Evolutionary conservation across 805 yeast genomes (phyloP), one percentile per base, ranked within the genome.

Genomic region (Komagataella pastoris): DNA sequence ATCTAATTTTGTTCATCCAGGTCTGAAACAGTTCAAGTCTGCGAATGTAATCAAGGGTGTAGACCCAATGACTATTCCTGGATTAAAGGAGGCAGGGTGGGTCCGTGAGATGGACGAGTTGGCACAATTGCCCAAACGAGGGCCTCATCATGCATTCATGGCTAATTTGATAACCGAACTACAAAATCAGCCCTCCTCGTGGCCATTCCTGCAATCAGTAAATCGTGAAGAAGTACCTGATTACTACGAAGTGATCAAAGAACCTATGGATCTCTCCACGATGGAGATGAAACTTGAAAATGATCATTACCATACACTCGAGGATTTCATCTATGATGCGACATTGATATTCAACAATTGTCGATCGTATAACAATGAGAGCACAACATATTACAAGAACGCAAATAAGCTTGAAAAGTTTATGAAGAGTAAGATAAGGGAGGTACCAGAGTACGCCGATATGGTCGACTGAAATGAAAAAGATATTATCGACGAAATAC

Each of bases 191-290:
- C 95, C 98, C 0, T 87, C 96, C 3, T 91, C 97, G 24, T 93
- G 99, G 99, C 99, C 99, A 44, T 93, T 93, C 67, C 80, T 89
- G 48, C 85, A 81, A 52, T 96, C 99, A 2, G 99, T 93, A 12
- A 88, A 85, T 64, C 81, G 79, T 62, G 95, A 88, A 46, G 99
- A 93, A 63, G 99, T 93, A 8, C 88, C 95, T 1, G 99, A 93
- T 67, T 93, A 93, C 63, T 93, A 91, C 66, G 95, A 88, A 57
- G 93, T 93, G 24, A 91, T 93, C 57, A 89, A 89, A 62, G 97
- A 93, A 64, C 99, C 99, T 6, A 93, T 93, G 99, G 99, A 93
- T 64, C 72, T 93, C 52, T 81, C 93, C 47, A 89, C 97, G 0
- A 93, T 93, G 96, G 98, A 93, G 62, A 83, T 78, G 61, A 88